These are phyloP conservation scores for Kalaharituber pfeilii DNA, from an alignment of 2,329 filamentous ascomycete genomes.

Conservation along the genomic window DNA sequence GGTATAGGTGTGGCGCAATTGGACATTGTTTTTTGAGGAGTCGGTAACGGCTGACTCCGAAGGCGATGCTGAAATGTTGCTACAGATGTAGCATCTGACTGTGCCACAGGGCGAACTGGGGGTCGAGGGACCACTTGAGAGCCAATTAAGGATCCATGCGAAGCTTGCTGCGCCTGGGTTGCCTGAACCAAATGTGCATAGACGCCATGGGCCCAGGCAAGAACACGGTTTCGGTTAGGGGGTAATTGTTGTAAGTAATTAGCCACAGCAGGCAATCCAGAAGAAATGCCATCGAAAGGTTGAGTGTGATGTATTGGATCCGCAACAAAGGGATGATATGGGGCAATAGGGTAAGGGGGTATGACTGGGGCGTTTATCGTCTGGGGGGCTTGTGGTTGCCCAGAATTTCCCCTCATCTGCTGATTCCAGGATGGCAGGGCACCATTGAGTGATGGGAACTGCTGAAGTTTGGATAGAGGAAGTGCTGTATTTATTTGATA, in stretches of 20 bases:
- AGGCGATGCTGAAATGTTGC: background rate
- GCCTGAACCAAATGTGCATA: conserved; percentile 54
- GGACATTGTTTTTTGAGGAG: conserved; percentile 26
- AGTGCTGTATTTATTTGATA: conserved; percentile 2
- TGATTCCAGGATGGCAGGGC: background rate
- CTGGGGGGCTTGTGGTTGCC: background rate
- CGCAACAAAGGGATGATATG: background rate
- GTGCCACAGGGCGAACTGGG: background rate
- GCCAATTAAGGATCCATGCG: background rate
- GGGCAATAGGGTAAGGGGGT: background rate
- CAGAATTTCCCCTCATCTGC: background rate
- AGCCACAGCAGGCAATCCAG: background rate
- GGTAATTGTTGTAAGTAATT: conserved; percentile 23
- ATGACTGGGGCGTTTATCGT: background rate
- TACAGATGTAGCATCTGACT: background rate
- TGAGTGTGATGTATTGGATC: background rate
- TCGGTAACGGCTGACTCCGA: background rate
- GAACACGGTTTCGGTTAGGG: conserved; percentile 18
- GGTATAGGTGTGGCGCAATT: conserved; percentile 28
- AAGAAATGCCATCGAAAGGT: background rate
- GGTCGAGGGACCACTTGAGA: background rate
- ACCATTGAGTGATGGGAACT: background rate
- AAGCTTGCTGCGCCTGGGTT: conserved; percentile 40
- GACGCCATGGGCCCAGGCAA: conserved; percentile 48
- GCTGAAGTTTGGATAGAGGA: background rate